Conservation (phyloP, 306 rosid species). For the Glycyrrhiza uralensis region DNA sequence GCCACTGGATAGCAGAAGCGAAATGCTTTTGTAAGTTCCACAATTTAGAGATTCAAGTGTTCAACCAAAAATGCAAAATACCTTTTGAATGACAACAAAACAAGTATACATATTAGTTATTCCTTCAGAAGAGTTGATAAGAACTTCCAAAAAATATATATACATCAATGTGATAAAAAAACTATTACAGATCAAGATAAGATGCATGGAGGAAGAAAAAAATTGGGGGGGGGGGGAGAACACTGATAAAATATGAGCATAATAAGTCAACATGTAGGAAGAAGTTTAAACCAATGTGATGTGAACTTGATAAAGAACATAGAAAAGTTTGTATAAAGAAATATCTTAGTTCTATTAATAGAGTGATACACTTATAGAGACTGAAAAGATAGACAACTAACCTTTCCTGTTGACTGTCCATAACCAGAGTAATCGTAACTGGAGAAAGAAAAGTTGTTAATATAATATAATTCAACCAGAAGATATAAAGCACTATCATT, state of each 20-base stretch:
- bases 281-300: not conserved
- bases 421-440: constrained; percentile 98
- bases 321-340: not conserved
- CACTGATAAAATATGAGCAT: not conserved
- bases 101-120: too few relatives aligned
- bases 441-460: constrained; percentile 27
- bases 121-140: too few relatives aligned
- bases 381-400: constrained; percentile 32
- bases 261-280: not conserved
- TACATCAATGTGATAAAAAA: too few relatives aligned
- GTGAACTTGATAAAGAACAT: not conserved
- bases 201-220: not conserved
- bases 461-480: not conserved
- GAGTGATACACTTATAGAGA: not conserved
- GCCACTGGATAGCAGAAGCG: too few relatives aligned
- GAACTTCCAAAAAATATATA: too few relatives aligned
- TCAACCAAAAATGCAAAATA: too few relatives aligned
- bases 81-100: too few relatives aligned
- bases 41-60: too few relatives aligned
- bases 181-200: not conserved
- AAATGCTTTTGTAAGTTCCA: too few relatives aligned
- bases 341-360: not conserved
- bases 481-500: not conserved
- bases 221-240: not conserved
- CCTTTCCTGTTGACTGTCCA: constrained; percentile 98